Conservation (phyloP, 306 rosid genomes). For the Luffa aegyptiaca region DNA sequence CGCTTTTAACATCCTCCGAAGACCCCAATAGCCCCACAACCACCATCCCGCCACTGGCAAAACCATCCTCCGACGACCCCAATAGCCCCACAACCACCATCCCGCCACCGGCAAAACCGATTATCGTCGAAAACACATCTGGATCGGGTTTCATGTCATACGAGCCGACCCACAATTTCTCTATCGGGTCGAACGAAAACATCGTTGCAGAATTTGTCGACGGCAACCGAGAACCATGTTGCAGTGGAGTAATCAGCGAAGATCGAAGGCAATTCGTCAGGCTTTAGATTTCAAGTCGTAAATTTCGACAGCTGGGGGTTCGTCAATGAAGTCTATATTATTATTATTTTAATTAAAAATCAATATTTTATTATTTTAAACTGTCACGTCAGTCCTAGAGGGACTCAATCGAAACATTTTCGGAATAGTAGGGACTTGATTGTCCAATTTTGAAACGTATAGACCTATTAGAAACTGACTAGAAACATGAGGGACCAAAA, state of each 20-base stretch:
- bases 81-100: too few species aligned
- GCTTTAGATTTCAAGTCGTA: slow-evolving; percentile 20
- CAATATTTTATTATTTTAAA: too few species aligned
- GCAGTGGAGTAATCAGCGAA: slow-evolving; percentile 39
- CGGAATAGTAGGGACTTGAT: too few species aligned
- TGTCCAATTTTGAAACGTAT: too few species aligned
- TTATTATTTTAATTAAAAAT: too few species aligned
- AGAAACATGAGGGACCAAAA: too few species aligned
- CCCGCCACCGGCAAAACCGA: slow-evolving; percentile 15
- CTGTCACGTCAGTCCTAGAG: too few species aligned
- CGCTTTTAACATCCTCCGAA: slow-evolving; percentile 22
- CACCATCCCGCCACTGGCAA: slow-evolving; percentile 21
- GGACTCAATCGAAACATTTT: too few species aligned
- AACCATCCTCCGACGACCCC: too few species aligned
- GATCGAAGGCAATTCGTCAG: slow-evolving; percentile 44
- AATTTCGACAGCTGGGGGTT: slow-evolving; percentile 52
- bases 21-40: slow-evolving; percentile 42
- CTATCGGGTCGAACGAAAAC: slow-evolving; percentile 30
- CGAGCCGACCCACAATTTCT: slow-evolving; percentile 50
- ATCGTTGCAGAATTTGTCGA: slow-evolving; percentile 31
- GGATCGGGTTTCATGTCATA: slow-evolving; percentile 27
- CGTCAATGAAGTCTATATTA: slow-evolving; percentile 34
- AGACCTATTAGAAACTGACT: too few species aligned
- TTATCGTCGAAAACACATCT: slow-evolving; percentile 10
- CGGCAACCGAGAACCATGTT: slow-evolving; percentile 48